Evolutionary conservation across 495 filamentous ascomycete genomes (phyloP).

Genomic region (Neurospora sublineolata): DNA sequence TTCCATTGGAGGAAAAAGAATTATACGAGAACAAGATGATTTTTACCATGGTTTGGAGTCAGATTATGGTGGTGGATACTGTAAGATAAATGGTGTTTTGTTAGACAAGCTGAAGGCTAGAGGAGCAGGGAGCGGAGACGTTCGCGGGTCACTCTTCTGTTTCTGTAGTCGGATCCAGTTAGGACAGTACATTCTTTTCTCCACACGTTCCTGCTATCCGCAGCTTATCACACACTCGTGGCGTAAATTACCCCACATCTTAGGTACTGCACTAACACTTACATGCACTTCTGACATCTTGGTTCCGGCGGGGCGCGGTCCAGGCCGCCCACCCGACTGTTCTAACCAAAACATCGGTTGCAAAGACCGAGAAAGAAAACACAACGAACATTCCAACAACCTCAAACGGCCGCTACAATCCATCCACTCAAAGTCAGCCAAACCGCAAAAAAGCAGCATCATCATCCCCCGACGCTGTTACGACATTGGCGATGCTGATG

Average conservation of each 20-base stretch:
- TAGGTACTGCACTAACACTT: background rate
- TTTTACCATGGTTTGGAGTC: background rate
- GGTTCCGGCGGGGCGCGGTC: background rate
- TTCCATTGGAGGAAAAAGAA: background rate
- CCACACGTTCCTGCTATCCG: background rate
- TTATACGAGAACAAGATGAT: background rate
- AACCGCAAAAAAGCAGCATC: background rate
- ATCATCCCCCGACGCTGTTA: background rate
- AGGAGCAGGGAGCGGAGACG: background rate
- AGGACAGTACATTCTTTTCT: background rate
- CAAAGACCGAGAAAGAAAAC: background rate
- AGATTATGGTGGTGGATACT: background rate
- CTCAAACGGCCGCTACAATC: background rate
- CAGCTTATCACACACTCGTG: accelerated
- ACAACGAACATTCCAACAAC: background rate
- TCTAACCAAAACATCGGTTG: background rate
- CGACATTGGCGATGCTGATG: background rate
- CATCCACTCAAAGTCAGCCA: background rate
- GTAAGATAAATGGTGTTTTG: background rate
- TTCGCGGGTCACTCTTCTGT: background rate
- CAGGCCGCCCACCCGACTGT: background rate
- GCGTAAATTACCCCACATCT: background rate
- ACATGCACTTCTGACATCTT: background rate
- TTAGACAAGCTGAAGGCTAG: background rate
- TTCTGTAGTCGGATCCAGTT: background rate